Evolutionary conservation across 2,329 filamentous ascomycete species (phyloP), one percentile per base, ranked within the genome.

Genomic region (Aspergillus uvarum): DNA sequence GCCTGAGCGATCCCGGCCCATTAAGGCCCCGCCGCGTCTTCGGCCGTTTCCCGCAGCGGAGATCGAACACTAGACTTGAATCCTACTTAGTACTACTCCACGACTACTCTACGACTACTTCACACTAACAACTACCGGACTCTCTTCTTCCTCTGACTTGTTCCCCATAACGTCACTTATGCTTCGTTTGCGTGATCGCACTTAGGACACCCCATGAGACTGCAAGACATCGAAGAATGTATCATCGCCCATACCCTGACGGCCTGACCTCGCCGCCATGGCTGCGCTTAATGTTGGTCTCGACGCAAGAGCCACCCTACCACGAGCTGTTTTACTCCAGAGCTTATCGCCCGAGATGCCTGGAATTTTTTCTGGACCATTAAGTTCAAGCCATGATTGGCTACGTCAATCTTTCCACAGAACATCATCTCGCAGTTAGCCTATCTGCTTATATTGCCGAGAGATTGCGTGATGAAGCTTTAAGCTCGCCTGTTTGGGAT

Each of bases 141-240:
- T n/a, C 19, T 16, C 22, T 48, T 54, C 24, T 24, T n/a, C 10
- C 32, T 47, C 29, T 59, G 19, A 66, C 63, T 68, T 60, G 65
- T 55, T 47, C 47, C 16, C 47, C 38, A 67, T 68, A 67, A 64
- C 69, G 68, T 67, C 67, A 70, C 56, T 57, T 47, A 50, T 49
- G 56, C 59, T 56, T 21, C 22, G n/a, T 51, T 68, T 62, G 65
- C 66, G 67, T 68, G 65, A 67, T 70, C 47, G 5, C 44, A 35
- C 19, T n/a, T 3, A 8, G 14, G n/a, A 44, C 12, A 44, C 38
- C 38, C 14, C 12, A 19, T 7, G 38, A 44, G 38, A 44, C 38
- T 19, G 38, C 38, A 44, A 16, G 7, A 6, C 38, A n/a, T 19
- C 3, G n/a, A 19, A 8, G 19, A 7, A 19, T 44, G 38, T 44